Evolutionary conservation across 495 filamentous ascomycete species (phyloP), one percentile per base, ranked within the genome.

Genomic region (Parathielavia appendiculata): DNA sequence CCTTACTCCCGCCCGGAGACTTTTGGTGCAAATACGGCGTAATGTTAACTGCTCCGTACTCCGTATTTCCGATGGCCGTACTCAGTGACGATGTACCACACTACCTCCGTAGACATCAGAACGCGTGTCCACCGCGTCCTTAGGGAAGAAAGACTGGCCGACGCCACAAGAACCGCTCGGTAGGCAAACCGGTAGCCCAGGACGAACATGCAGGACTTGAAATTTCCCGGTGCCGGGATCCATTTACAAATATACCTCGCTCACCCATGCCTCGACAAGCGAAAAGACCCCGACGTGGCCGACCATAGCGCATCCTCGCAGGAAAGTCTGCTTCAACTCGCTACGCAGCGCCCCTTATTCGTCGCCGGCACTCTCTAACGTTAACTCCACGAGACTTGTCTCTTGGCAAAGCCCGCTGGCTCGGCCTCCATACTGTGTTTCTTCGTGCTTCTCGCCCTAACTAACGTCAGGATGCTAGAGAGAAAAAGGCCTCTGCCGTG

Each of bases 321-420:
- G 19, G 22, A 9, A 19, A 22, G n/a, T 11, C 1, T 38, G 26
- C 45, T 53, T 45, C 41, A 16, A 45, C 54, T 63, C 66, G 63
- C 63, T 69, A 61, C 56, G 22, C 49, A 32, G 40, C 20, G 32
- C 32, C 51, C 55, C 59, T 51, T 58, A 68, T 68, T 65, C 57
- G 65, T 55, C 58, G 45, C 40, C 52, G 41, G 7, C 23, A 4
- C 20, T 30, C n/a, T 39, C 23, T 30, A n/a, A n/a, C n/a, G 26
- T 30, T n/a, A 23, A 23, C 41, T 43, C 54, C 49, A 50, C 54
- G 54, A 56, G 13, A 22, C 38, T 16, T 26, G 2, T n/a, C 41
- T 23, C 60, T 62, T 62, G 60, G 55, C 60, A 45, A 10, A 40
- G 30, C 55, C 20, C 30, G 26, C 26, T 13, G 19, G 34, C 36